phyloP scores from a whole-genome alignment of 2,329 filamentous ascomycete species.

The Fusarium veterinarium region DNA sequence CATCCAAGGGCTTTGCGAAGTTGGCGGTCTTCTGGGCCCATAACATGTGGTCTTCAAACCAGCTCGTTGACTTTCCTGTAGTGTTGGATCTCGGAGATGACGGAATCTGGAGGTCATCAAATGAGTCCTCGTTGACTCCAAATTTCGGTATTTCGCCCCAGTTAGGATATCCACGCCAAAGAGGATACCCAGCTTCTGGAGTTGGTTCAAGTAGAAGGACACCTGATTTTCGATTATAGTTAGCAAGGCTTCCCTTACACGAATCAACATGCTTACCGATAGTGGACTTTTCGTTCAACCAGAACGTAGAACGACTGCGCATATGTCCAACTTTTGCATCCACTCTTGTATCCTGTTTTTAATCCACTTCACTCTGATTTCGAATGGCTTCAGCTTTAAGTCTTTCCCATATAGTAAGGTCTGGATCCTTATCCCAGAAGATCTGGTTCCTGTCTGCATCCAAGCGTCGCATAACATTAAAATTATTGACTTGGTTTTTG shows the following conservation, averaged over 20 bases:
- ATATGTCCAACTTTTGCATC: slow-evolving; percentile 1
- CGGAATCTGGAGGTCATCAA: neutral
- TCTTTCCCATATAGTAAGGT: neutral
- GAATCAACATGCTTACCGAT: neutral
- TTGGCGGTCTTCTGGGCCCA: neutral
- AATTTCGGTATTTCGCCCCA: neutral
- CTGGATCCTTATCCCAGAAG: neutral
- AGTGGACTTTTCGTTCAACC: neutral
- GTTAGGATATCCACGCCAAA: neutral
- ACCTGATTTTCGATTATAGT: neutral
- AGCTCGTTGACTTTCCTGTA: neutral
- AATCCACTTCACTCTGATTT: no score
- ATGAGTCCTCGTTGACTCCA: no score
- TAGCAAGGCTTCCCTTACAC: neutral
- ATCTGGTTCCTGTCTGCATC: neutral
- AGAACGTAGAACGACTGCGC: neutral
- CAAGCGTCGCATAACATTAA: neutral
- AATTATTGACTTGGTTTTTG: fast-evolving
- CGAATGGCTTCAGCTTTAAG: no score
- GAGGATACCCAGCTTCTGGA: fast-evolving
- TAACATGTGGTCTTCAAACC: neutral
- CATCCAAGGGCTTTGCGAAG: fast-evolving
- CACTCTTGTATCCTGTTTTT: neutral
- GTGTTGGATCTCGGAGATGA: neutral
- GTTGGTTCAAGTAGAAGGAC: neutral